Evolutionary conservation across 768 basidiomycete genomes (phyloP), one percentile per base, ranked within the genome.

Genomic region (Hygrophorus pudorinus): DNA sequence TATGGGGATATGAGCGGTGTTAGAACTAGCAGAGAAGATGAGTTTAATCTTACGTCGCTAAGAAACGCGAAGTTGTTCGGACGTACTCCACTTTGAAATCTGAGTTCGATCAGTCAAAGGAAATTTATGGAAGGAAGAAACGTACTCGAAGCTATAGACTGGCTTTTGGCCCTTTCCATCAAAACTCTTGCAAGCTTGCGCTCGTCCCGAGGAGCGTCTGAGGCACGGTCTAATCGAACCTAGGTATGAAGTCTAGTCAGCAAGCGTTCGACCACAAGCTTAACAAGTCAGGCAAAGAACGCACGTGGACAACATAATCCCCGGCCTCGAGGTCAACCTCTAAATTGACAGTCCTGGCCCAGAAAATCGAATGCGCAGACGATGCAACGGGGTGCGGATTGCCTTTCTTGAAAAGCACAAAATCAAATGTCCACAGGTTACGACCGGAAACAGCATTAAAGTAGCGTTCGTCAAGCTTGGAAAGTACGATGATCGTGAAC

Each of bases 111-210:
- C 14, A 14, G 16, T 24, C 7, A 18, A 18, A 16, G 1, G 24
- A 27, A 46, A 63, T 65, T 38, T 65, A 66, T 65, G 29, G 5
- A 14, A 14, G 48, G 20, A 3, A 33, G 16, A 6, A 3, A 58
- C 70, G 47, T 51, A 74, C 73, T 75, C 3, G 63, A 56, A 10
- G 66, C 72, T 48, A 74, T 63, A 5, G 72, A 65, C 38, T 66
- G 67, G 45, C 70, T 65, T 55, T 66, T 70, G 2, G 72, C 63
- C 29, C 69, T 59, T 47, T 71, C 66, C 10, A 65, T 69, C 37
- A 70, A 53, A 17, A 70, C 55, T 35, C 65, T 58, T 5, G 68
- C 66, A 24, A 68, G 53, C 47, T 70, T 68, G 5, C 68, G 59
- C 37, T 65, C 48, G 36, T 64, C 57, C 60, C 60, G 65, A 20